These are phyloP conservation scores for Myriangium duriaei DNA, from an alignment of 2,329 filamentous ascomycete genomes.

Conservation along the genomic window DNA sequence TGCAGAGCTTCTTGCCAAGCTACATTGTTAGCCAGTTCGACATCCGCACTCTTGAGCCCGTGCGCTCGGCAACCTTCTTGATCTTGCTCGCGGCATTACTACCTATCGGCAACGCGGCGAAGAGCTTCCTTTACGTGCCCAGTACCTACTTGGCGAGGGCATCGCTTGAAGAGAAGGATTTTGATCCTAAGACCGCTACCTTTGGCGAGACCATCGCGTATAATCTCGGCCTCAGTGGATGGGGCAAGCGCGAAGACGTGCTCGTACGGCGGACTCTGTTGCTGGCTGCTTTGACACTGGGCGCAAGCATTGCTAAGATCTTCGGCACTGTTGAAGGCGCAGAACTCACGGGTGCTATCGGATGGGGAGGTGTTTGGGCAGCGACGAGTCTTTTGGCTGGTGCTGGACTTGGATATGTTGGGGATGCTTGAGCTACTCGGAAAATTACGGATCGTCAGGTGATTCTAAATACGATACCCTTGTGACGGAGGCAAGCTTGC, in stretches of 20 bases:
- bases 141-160: slow-evolving; percentile 36
- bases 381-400: slow-evolving; percentile 49
- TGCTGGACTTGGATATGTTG: slow-evolving; percentile 41
- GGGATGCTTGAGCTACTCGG: slow-evolving; percentile 24
- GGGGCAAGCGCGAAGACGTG: slow-evolving; percentile 53
- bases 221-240: slow-evolving; percentile 47
- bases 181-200: slow-evolving; percentile 52
- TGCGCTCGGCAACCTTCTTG: slow-evolving; percentile 47
- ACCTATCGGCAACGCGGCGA: slow-evolving; percentile 58
- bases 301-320: slow-evolving; percentile 52
- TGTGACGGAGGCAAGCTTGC: too few species aligned
- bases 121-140: slow-evolving; percentile 66
- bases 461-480: too few species aligned
- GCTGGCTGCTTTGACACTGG: slow-evolving; percentile 32
- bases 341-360: slow-evolving; percentile 54
- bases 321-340: slow-evolving; percentile 57
- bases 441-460: too few species aligned
- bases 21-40: slow-evolving; percentile 65
- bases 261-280: slow-evolving; percentile 43
- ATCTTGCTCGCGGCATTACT: slow-evolving; percentile 42
- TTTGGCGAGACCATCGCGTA: slow-evolving; percentile 58
- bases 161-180: slow-evolving; percentile 37
- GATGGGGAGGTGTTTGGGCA: slow-evolving; percentile 68
- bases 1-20: slow-evolving; percentile 56
- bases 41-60: slow-evolving; percentile 56